A percentile compares a stretch with the other conserved stretches of the same genome.
Evolutionary conservation across 495 filamentous ascomycete genomes (phyloP).

Genomic region (Achaetomiella virescens): DNA sequence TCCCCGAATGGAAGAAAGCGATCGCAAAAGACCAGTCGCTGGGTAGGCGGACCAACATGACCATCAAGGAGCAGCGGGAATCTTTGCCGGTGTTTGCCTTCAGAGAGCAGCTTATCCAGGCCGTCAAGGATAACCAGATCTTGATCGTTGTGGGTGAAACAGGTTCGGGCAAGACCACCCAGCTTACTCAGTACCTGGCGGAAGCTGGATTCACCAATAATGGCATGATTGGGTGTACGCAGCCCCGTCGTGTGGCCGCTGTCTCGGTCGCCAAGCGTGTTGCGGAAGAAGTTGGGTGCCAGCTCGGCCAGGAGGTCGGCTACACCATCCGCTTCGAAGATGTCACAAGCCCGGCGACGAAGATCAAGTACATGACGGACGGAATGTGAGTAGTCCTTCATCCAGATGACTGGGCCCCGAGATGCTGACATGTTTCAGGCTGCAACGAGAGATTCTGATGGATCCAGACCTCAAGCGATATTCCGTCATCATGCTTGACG

Average conservation of each 20-base stretch:
- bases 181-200: slow-evolving; percentile 89
- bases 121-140: slow-evolving; percentile 80
- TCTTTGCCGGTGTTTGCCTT: slow-evolving; percentile 88
- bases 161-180: slow-evolving; percentile 95
- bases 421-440: slow-evolving; percentile 17
- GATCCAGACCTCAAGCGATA: slow-evolving; percentile 85
- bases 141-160: slow-evolving; percentile 97
- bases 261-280: slow-evolving; percentile 98
- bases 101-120: slow-evolving; percentile 79
- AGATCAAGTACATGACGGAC: slow-evolving; percentile 99
- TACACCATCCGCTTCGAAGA: slow-evolving; percentile 99
- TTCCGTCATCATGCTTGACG: slow-evolving; percentile 95
- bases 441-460: slow-evolving; percentile 87
- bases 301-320: slow-evolving; percentile 86
- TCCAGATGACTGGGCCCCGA: too few species aligned
- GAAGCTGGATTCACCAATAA: slow-evolving; percentile 85
- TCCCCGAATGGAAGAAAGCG: slow-evolving; percentile 91
- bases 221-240: slow-evolving; percentile 95
- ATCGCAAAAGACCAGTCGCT: slow-evolving; percentile 76
- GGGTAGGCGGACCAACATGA: slow-evolving; percentile 83
- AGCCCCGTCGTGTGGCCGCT: slow-evolving; percentile 92
- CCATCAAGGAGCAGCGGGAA: slow-evolving; percentile 91
- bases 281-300: slow-evolving; percentile 89
- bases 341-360: slow-evolving; percentile 78
- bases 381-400: slow-evolving; percentile 55